Conservation (phyloP, 192 early-diverging fungal species). For the Linnemannia zychae region DNA sequence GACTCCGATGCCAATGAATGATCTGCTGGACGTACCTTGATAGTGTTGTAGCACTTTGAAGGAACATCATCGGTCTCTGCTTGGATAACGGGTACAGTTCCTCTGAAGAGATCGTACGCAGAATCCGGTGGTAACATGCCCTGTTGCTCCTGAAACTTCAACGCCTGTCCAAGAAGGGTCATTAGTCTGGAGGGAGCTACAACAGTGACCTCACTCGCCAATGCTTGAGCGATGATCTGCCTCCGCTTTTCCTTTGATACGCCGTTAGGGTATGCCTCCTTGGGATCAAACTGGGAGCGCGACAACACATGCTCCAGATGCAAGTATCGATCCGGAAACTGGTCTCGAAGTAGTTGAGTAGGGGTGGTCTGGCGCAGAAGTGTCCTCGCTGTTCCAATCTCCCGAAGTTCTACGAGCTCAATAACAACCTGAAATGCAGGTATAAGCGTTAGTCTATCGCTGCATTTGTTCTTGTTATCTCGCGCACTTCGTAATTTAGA, state of each 20-base stretch:
- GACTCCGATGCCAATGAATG: neutral
- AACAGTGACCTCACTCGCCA: constrained; percentile 75
- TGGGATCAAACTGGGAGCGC: constrained; percentile 75
- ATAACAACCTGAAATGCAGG: constrained; percentile 74
- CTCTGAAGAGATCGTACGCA: constrained; percentile 87
- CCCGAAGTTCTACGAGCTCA: constrained; percentile 88
- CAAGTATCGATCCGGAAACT: constrained; percentile 85
- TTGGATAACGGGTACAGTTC: constrained; percentile 69
- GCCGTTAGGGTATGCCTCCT: constrained; percentile 76
- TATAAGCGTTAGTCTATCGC: neutral
- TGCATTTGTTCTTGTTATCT: neutral
- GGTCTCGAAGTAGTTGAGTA: constrained; percentile 84
- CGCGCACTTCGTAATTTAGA: neutral
- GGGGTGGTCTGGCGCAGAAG: constrained; percentile 92
- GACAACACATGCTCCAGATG: constrained; percentile 86
- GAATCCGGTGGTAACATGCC: constrained; percentile 79
- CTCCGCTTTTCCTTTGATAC: constrained; percentile 81
- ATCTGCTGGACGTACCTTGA: constrained; percentile 72
- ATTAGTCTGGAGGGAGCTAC: constrained; percentile 86
- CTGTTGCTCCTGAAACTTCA: constrained; percentile 92
- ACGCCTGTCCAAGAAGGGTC: constrained; percentile 85
- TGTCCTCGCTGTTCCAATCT: constrained; percentile 86
- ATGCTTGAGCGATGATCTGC: constrained; percentile 77
- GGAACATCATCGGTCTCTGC: constrained; percentile 83
- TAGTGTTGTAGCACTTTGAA: constrained; percentile 77